A percentile compares a stretch with the other conserved stretches of the same genome.
phyloP scores from a whole-genome alignment of 2,329 filamentous ascomycete genomes.

The Penicillium capsulatum region DNA sequence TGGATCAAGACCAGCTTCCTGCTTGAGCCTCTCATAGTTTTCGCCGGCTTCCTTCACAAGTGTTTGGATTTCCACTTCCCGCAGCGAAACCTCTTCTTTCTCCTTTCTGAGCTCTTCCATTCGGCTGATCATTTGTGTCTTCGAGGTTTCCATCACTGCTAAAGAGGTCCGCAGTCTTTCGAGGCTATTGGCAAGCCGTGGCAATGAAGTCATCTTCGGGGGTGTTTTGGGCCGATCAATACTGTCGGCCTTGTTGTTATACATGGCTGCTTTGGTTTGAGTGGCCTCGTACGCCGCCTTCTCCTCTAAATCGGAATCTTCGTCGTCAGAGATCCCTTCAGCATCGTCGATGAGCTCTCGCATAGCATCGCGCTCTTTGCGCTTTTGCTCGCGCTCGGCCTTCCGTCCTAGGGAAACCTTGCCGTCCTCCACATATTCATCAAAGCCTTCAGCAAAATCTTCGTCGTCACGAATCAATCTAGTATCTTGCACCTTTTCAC shows the following conservation, averaged over 20 bases:
- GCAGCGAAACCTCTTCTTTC: constrained; percentile 61
- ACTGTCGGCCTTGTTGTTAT: constrained; percentile 33
- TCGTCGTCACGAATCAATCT: constrained; percentile 82
- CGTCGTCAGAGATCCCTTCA: constrained; percentile 61
- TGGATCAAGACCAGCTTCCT: constrained; percentile 36
- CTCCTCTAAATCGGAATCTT: constrained; percentile 59
- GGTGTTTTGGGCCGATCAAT: constrained; percentile 53
- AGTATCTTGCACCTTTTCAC: constrained; percentile 61
- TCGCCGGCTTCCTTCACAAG: constrained; percentile 77
- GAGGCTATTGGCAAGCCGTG: constrained; percentile 65
- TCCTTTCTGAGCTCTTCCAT: constrained; percentile 66
- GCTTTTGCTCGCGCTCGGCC: constrained; percentile 67
- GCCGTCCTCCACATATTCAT: constrained; percentile 84
- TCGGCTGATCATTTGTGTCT: constrained; percentile 56
- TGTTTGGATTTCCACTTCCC: constrained; percentile 75
- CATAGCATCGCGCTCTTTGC: constrained; percentile 70
- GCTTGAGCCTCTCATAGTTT: constrained; percentile 58
- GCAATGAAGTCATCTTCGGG: constrained; percentile 72
- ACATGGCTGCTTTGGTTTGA: constrained; percentile 83
- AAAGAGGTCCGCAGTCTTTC: constrained; percentile 60
- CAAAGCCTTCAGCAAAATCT: constrained; percentile 88
- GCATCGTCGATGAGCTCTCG: constrained; percentile 76
- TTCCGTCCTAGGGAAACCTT: constrained; percentile 72
- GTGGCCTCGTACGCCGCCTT: constrained; percentile 81
- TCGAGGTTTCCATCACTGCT: constrained; percentile 59